A percentile compares a stretch with the other conserved stretches of the same genome.
Conservation (phyloP, 371 early-diverging fungal species). For the Rhizopus delemar region DNA sequence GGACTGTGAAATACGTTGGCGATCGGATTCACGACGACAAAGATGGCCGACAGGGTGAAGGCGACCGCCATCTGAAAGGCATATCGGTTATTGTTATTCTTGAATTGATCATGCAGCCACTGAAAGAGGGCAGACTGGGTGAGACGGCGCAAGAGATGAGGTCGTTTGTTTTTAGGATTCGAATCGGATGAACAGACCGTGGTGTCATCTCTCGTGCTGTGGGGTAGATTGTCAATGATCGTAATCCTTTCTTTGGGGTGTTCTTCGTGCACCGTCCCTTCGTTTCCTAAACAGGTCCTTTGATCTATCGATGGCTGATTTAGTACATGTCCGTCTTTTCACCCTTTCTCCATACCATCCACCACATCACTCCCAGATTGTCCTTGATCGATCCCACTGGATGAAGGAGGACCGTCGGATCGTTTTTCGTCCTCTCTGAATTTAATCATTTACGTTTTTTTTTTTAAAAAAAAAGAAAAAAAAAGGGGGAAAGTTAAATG, state of each 20-base stretch:
- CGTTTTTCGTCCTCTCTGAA: not conserved
- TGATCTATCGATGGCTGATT: not conserved
- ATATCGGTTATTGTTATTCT: slow-evolving; percentile 21
- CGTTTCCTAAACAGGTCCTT: not conserved
- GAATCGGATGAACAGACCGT: not conserved
- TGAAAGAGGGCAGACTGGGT: slow-evolving; percentile 1
- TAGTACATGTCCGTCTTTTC: no score
- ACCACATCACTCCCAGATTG: not conserved
- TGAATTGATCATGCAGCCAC: slow-evolving; percentile 19
- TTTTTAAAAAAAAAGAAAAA: not conserved
- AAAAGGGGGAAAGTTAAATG: not conserved
- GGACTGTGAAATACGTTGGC: slow-evolving; percentile 21
- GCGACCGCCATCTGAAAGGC: slow-evolving; percentile 29
- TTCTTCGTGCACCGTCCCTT: no score
- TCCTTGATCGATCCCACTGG: not conserved
- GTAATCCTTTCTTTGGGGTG: slow-evolving; percentile 17
- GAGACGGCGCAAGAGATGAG: not conserved
- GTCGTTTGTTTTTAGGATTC: not conserved
- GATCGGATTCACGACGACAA: slow-evolving; percentile 25
- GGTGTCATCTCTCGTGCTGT: slow-evolving; percentile 2
- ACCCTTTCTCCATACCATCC: no score
- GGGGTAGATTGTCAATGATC: slow-evolving; percentile 17
- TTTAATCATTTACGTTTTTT: not conserved
- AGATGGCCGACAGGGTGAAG: slow-evolving; percentile 19
- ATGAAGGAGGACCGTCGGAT: not conserved